A percentile compares a stretch with the other conserved stretches of the same genome.
These are phyloP conservation scores for Eucalyptus curtisii DNA, from an alignment of 345 rosid species.

Conservation along the genomic window DNA sequence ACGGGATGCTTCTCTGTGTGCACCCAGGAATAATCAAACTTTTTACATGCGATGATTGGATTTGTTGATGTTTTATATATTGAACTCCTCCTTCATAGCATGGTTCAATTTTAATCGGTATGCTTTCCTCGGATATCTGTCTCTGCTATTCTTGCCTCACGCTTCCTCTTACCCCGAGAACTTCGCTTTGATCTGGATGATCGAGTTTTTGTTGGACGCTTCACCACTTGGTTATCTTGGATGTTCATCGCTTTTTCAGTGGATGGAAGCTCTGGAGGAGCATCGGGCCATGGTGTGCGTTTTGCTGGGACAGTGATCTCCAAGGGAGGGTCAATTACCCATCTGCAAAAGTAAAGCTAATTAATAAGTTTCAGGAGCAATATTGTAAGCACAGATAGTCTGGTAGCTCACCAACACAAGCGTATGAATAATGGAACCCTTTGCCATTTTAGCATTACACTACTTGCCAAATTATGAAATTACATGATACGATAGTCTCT, in stretches of 20 bases:
- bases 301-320: conserved; percentile 81
- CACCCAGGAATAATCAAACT: neutral
- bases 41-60: neutral
- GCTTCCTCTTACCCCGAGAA: conserved; percentile 68
- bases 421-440: neutral
- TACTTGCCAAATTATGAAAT: neutral
- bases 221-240: conserved; percentile 25
- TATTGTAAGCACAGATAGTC: neutral
- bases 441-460: neutral
- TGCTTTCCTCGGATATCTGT: conserved; percentile 28
- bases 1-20: neutral
- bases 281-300: conserved; percentile 90
- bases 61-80: neutral
- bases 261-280: conserved; percentile 76
- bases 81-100: conserved; percentile 5
- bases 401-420: neutral
- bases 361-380: neutral
- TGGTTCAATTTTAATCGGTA: conserved; percentile 29
- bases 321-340: conserved; percentile 88
- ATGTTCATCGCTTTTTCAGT: conserved; percentile 16
- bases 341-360: conserved; percentile 22
- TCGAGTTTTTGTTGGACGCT: conserved; percentile 47
- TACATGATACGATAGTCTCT: neutral
- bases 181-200: conserved; percentile 45
- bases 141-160: conserved; percentile 20